Conservation (phyloP, 768 basidiomycete genomes). For the Russula griseocarnosa region DNA sequence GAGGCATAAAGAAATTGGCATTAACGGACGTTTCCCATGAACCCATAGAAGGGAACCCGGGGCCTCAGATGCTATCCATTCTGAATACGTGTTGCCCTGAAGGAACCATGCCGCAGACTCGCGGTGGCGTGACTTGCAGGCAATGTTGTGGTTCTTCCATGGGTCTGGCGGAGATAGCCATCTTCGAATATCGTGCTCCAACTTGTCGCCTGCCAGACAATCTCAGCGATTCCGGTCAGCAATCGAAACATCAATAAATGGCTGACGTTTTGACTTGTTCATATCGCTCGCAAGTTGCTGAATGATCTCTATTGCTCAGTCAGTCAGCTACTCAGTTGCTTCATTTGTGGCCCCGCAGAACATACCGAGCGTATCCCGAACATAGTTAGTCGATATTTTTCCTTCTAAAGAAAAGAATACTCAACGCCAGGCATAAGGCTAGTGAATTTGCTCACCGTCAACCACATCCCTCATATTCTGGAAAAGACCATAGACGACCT, state of each 20-base stretch:
- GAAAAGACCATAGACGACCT: background rate
- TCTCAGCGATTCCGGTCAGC: background rate
- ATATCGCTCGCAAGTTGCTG: background rate
- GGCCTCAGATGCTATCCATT: background rate
- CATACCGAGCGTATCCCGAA: background rate
- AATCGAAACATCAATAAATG: no score
- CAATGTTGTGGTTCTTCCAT: background rate
- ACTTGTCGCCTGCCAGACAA: background rate
- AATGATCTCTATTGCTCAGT: background rate
- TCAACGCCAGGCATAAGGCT: background rate
- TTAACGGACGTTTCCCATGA: background rate
- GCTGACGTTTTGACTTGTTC: background rate
- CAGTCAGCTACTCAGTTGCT: background rate
- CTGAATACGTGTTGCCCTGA: background rate
- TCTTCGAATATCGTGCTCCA: background rate
- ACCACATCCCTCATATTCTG: background rate
- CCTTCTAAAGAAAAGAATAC: background rate
- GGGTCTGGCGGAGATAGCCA: slow-evolving; percentile 1
- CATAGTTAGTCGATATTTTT: background rate
- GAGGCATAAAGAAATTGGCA: no score
- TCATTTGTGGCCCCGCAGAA: background rate
- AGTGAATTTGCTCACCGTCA: background rate
- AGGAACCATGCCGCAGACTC: background rate
- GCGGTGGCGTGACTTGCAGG: background rate
- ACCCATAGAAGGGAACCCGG: background rate